A percentile compares a stretch with the other conserved stretches of the same genome.
phyloP scores from a whole-genome alignment of 257 asterid genomes.

The Schizonepeta tenuifolia region DNA sequence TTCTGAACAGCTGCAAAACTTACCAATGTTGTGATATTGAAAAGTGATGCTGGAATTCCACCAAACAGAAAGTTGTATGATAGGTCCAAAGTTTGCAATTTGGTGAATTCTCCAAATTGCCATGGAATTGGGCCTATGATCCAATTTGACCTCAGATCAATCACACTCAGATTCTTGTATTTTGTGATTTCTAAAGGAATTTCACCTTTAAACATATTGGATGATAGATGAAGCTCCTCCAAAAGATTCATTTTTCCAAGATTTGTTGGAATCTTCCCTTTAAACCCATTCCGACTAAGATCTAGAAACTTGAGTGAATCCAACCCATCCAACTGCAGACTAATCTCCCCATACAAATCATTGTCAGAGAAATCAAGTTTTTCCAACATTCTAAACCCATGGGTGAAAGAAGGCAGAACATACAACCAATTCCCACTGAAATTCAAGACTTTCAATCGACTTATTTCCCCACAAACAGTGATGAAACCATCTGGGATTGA shows the following conservation, averaged over 20 bases:
- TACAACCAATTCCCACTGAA: slow-evolving; percentile 53
- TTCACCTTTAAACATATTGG: slow-evolving; percentile 44
- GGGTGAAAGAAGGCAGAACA: slow-evolving; percentile 58
- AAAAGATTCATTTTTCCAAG: slow-evolving; percentile 49
- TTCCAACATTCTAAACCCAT: slow-evolving; percentile 52
- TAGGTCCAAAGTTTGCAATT: too few species aligned
- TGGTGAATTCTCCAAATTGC: too few species aligned
- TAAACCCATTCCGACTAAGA: slow-evolving; percentile 45
- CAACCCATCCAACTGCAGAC: slow-evolving; percentile 46
- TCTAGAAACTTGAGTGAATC: slow-evolving; percentile 53
- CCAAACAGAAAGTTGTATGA: too few species aligned
- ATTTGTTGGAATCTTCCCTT: slow-evolving; percentile 55
- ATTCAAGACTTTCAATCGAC: slow-evolving; percentile 58
- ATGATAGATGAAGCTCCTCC: slow-evolving; percentile 63
- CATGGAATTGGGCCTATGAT: too few species aligned
- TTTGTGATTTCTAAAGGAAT: too few species aligned
- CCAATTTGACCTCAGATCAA: too few species aligned
- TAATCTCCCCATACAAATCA: slow-evolving; percentile 45
- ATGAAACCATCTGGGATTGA: slow-evolving; percentile 53
- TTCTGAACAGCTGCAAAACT: slow-evolving; percentile 72
- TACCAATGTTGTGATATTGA: slow-evolving; percentile 39
- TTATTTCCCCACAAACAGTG: slow-evolving; percentile 48
- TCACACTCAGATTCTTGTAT: too few species aligned
- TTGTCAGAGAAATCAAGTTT: slow-evolving; percentile 53
- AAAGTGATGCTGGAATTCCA: too few species aligned